Evolutionary conservation across 345 rosid genomes (phyloP).

Genomic region (Populus simonii): DNA sequence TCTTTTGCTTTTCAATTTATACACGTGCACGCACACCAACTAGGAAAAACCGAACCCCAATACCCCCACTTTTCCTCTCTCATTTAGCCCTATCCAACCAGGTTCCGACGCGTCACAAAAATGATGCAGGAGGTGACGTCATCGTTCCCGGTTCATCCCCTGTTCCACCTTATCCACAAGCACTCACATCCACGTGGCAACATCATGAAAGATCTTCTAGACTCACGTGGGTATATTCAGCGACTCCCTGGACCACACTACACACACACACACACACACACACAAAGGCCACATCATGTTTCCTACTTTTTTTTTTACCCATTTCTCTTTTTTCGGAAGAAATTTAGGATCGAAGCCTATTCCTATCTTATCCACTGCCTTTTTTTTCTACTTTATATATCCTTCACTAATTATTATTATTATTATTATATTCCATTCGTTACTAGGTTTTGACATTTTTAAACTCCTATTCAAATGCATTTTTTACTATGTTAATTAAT

Average conservation of each 20-base stretch:
- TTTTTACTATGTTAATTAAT: neutral
- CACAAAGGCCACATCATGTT: neutral
- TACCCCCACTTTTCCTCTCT: neutral
- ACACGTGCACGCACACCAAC: neutral
- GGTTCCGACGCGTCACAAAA: neutral
- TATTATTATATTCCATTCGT: neutral
- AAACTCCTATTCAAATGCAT: neutral
- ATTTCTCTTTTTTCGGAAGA: neutral
- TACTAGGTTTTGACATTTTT: neutral
- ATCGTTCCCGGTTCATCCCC: neutral
- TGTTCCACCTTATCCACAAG: conserved; percentile 21
- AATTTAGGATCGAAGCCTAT: neutral
- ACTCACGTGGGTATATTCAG: conserved; percentile 19
- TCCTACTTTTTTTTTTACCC: neutral
- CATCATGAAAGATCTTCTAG: neutral
- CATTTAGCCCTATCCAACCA: neutral
- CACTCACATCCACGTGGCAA: conserved; percentile 22
- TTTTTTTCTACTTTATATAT: neutral
- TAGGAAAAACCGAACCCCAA: neutral
- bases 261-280: no score
- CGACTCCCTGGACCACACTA: conserved; percentile 16
- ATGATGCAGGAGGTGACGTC: conserved; percentile 10
- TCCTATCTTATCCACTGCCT: neutral
- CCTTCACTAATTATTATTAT: neutral
- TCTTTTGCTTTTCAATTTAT: neutral